Percentiles rank a stretch among this genome's conserved stretches.
phyloP scores from a whole-genome alignment of 768 basidiomycete species.

The Phylloporus scabripes region DNA sequence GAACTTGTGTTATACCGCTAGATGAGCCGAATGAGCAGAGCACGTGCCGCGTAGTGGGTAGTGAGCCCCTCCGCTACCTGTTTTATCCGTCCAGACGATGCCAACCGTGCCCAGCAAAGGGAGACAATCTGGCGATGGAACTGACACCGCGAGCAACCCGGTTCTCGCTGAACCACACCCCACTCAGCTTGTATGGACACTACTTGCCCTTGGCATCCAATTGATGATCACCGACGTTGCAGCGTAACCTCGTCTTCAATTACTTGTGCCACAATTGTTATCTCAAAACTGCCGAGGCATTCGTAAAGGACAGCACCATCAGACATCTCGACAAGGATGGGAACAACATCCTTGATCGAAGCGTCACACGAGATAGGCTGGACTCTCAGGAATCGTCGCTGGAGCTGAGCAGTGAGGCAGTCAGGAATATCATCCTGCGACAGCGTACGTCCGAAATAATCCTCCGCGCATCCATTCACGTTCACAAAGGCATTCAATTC shows the following conservation, averaged over 20 bases:
- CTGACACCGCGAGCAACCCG: constrained; percentile 16
- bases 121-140: constrained; percentile 7
- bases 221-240: constrained; percentile 7
- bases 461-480: background rate
- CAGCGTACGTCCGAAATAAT: constrained; percentile 39
- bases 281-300: constrained; percentile 63
- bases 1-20: background rate
- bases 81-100: constrained; percentile 13
- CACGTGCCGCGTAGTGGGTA: constrained; percentile 13
- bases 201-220: background rate
- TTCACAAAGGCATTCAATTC: constrained; percentile 54
- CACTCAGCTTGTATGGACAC: constrained; percentile 39
- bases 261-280: constrained; percentile 75
- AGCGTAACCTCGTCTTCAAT: constrained; percentile 69
- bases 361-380: constrained; percentile 18
- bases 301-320: constrained; percentile 57
- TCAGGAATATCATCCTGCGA: constrained; percentile 47
- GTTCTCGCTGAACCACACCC: constrained; percentile 33
- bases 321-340: constrained; percentile 65
- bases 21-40: background rate
- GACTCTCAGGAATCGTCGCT: constrained; percentile 14
- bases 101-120: constrained; percentile 16
- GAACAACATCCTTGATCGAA: constrained; percentile 43
- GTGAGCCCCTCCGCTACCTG: background rate
- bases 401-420: constrained; percentile 34